These are phyloP conservation scores for Esteya vermicola DNA, from an alignment of 2,329 filamentous ascomycete species.

Conservation along the genomic window DNA sequence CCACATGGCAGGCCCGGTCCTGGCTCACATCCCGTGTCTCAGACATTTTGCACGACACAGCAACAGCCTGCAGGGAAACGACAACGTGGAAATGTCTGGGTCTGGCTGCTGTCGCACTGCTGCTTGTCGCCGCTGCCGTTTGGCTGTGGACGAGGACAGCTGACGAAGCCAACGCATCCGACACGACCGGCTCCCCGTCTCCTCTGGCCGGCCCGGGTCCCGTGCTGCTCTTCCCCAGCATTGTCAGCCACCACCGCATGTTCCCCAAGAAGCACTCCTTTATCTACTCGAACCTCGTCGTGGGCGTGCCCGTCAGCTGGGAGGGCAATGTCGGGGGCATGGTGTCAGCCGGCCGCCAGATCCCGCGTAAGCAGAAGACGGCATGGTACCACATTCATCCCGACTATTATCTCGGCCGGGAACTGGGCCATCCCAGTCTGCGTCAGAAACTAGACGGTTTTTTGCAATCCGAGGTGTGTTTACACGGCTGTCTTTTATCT, in stretches of 20 bases:
- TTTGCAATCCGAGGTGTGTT: constrained; percentile 37
- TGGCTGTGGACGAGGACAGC: background rate
- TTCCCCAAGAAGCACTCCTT: constrained; percentile 57
- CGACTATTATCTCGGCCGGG: constrained; percentile 46
- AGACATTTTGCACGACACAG: too few species aligned
- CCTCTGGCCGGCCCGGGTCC: constrained; percentile 15
- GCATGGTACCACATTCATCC: constrained; percentile 47
- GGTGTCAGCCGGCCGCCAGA: constrained; percentile 29
- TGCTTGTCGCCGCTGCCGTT: background rate
- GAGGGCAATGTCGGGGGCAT: constrained; percentile 39
- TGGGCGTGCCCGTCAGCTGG: constrained; percentile 53
- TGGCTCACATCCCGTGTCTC: too few species aligned
- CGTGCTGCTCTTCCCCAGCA: constrained; percentile 48
- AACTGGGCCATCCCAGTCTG: constrained; percentile 34
- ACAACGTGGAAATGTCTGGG: too few species aligned
- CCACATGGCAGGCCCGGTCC: background rate
- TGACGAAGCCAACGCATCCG: too few species aligned
- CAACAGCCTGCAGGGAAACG: too few species aligned
- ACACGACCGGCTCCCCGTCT: background rate
- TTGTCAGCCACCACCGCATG: constrained; percentile 50
- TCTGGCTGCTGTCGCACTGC: background rate
- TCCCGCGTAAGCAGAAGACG: constrained; percentile 10
- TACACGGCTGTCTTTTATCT: constrained; percentile 2
- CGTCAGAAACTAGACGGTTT: constrained; percentile 48
- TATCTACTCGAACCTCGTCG: constrained; percentile 54